Base-by-base conservation (phyloP, 306 rosid genomes). In the Lupinus albus region DNA sequence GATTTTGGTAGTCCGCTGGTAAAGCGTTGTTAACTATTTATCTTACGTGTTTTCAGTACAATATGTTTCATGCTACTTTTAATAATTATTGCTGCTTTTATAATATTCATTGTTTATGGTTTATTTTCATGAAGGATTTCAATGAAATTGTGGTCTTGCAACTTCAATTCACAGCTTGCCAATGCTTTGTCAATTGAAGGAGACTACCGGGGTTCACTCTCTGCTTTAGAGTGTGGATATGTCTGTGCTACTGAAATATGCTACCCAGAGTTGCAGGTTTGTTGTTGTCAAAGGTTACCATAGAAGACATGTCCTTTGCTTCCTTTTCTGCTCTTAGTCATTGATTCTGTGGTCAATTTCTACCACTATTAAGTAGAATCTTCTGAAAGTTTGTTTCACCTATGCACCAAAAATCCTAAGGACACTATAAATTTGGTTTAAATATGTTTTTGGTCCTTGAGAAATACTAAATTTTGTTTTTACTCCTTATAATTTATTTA, bases 151-250 rank as follows among this genome's bases (percentile, higher is more conserved):
- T 93, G 98, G 98, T 73, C 83, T 32, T 93, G 98, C 87, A 93
- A 93, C 91, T 93, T 93, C 83, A 89, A 88, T 79, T 85, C 96
- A 35, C 98, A 93, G 87, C 94, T 92, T 50, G 96, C 98, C 5
- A 93, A 93, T 82, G 96, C 96, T 70, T 76, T 93, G 76, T 83
- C 83, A 15, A 88, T 86, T 55, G 98, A 92, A 82, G 98, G 96
- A 47, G 96, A 92, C 71, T 86, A 87, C 64, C 87, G 68, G 76
- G 87, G 84, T 64, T 84, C 98, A 50, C 73, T 89, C 35, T 78
- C 91, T 30, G 91, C 93, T 36, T 87, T 92, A 54, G 88, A 87
- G 70, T 76, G 85, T 46, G 98, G 98, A 33, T 87, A 71, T 85
- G 36, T 69, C 49, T 81, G 83, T 62, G 96, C 98, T 11, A 76